Conservation (phyloP, 1,139 yeast species). For the Pichia sp. region DNA sequence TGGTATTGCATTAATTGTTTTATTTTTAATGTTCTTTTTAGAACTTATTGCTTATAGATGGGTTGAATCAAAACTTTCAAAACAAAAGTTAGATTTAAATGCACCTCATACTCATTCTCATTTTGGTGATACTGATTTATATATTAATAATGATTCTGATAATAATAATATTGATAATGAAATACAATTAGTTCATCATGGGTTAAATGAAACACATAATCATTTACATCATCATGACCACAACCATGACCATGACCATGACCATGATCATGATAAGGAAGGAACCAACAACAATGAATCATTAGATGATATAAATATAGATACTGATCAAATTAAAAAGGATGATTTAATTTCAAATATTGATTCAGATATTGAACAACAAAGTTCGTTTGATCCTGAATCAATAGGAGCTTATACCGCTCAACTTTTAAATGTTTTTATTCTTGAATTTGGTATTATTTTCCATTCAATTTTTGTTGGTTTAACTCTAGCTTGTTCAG, state of each 20-base stretch:
- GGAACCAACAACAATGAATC: conserved; percentile 29
- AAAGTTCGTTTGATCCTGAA: conserved; percentile 3
- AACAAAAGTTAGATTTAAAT: conserved; percentile 14
- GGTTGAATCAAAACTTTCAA: conserved; percentile 37
- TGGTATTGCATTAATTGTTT: conserved; percentile 52
- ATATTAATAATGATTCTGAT: conserved; percentile 4
- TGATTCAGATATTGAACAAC: conserved; percentile 9
- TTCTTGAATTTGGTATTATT: conserved; percentile 49
- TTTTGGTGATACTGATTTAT: conserved; percentile 36
- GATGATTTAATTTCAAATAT: conserved; percentile 26
- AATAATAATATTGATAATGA: background rate
- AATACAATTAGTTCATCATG: background rate
- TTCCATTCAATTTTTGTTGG: conserved; percentile 54
- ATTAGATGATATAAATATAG: conserved; percentile 38
- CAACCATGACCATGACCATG: background rate
- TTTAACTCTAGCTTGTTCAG: conserved; percentile 46
- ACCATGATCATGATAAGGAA: background rate
- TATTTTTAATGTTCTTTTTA: conserved; percentile 45
- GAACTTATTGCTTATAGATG: conserved; percentile 51
- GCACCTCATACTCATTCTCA: conserved; percentile 41
- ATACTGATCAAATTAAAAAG: conserved; percentile 29
- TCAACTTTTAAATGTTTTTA: conserved; percentile 40
- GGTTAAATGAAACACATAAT: background rate
- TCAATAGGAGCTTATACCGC: conserved; percentile 34
- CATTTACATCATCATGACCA: background rate